Conservation (phyloP, 2,329 filamentous ascomycete species). For the Leptographium wingfieldii region DNA sequence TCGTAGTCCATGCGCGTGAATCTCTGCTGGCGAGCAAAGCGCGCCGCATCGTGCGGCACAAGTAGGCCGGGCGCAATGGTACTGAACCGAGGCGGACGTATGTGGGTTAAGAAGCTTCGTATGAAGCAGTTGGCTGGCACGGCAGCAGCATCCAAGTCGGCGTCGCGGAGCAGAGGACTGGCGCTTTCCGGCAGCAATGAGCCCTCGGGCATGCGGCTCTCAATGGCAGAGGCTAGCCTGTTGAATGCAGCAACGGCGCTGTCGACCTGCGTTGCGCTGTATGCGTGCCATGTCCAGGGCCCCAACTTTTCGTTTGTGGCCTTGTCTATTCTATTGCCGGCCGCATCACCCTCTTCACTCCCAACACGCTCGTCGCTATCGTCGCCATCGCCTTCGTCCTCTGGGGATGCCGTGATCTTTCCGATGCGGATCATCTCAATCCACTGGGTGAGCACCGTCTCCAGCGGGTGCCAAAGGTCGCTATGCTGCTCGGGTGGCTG, state of each 20-base stretch:
- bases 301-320: neutral
- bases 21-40: neutral
- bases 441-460: neutral
- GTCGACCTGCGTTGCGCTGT: neutral
- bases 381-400: neutral
- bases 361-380: neutral
- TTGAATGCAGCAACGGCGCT: neutral
- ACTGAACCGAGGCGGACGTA: neutral
- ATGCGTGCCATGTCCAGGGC: neutral
- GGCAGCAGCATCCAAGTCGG: neutral
- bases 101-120: neutral
- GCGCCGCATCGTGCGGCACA: neutral
- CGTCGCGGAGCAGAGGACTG: neutral
- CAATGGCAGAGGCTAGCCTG: neutral
- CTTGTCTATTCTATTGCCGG: neutral
- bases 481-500: neutral
- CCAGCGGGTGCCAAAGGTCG: neutral
- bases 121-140: neutral
- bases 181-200: neutral
- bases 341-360: neutral
- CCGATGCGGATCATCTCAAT: neutral
- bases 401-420: neutral
- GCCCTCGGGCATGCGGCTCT: neutral
- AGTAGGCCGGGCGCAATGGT: neutral
- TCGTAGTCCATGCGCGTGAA: neutral